These are phyloP conservation scores for Citrus inodora DNA, from an alignment of 345 rosid genomes.

Conservation along the genomic window DNA sequence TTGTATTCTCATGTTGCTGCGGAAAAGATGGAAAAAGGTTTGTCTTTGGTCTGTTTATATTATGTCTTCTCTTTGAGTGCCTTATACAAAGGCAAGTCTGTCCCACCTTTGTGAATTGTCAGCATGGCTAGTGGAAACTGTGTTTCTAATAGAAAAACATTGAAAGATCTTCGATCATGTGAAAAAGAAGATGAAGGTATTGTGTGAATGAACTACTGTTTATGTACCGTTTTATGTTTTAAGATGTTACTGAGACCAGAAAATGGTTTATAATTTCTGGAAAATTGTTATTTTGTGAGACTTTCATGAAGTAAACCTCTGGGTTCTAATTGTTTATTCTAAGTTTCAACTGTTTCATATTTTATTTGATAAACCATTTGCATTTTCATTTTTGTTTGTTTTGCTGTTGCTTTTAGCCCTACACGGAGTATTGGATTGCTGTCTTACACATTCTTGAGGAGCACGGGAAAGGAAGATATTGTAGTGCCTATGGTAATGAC, in stretches of 20 bases:
- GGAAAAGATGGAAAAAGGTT: constrained; percentile 73
- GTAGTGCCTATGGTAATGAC: constrained; percentile 90
- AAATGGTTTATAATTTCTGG: not conserved
- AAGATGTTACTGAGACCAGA: not conserved
- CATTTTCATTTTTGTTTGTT: not conserved
- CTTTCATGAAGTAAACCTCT: not conserved
- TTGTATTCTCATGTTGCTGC: constrained; percentile 78
- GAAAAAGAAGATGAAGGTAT: not conserved
- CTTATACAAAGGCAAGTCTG: not conserved
- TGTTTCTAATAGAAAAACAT: not conserved
- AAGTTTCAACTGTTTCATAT: not conserved
- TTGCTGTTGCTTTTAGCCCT: constrained; percentile 48
- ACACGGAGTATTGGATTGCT: constrained; percentile 91
- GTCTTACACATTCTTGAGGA: constrained; percentile 87
- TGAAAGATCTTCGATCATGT: not conserved
- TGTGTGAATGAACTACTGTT: not conserved
- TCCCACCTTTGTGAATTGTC: not conserved
- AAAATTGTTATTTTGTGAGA: not conserved
- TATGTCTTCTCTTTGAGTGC: not conserved
- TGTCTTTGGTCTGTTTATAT: constrained; percentile 10
- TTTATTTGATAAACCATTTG: not conserved
- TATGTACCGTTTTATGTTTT: not conserved
- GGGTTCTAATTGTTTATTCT: not conserved
- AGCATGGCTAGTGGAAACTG: not conserved
- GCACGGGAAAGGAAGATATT: constrained; percentile 90